Evolutionary conservation across 805 yeast species (phyloP).

Genomic region (Pichia pseudocactophila): DNA sequence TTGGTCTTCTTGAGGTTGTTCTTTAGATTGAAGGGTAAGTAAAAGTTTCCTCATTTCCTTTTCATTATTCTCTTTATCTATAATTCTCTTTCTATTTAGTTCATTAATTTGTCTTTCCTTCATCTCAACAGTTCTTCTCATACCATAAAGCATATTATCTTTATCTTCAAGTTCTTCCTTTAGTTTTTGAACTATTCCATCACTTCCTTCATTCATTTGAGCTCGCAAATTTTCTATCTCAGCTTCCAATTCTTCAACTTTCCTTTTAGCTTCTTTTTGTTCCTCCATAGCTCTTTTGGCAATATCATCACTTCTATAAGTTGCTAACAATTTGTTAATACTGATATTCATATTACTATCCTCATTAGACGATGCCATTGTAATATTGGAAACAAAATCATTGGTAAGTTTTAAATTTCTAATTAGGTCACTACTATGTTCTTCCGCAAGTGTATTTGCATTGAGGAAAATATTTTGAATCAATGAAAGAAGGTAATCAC

Average conservation of each 20-base stretch:
- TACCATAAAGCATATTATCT: constrained; percentile 45
- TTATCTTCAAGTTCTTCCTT: constrained; percentile 56
- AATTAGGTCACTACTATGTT: constrained; percentile 32
- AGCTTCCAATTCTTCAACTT: constrained; percentile 36
- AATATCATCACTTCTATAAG: constrained; percentile 77
- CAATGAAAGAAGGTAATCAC: constrained; percentile 49
- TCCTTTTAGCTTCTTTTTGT: constrained; percentile 31
- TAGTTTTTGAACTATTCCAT: constrained; percentile 56
- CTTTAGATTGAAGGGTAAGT: constrained; percentile 44
- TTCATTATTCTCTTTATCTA: constrained; percentile 70
- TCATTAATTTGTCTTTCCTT: constrained; percentile 56
- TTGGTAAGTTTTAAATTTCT: constrained; percentile 50
- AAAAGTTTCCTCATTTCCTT: constrained; percentile 68
- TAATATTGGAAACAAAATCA: constrained; percentile 44
- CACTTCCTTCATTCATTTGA: constrained; percentile 52
- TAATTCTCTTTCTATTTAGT: constrained; percentile 44
- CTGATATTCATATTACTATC: constrained; percentile 70
- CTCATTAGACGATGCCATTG: constrained; percentile 43
- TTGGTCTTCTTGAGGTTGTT: constrained; percentile 15
- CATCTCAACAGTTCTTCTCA: constrained; percentile 54
- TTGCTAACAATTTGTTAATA: constrained; percentile 59
- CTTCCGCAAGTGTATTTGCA: constrained; percentile 28
- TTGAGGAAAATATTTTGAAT: constrained; percentile 56
- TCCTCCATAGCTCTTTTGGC: constrained; percentile 60
- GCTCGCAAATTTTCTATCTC: constrained; percentile 28